These are phyloP conservation scores for Hansenula sp. DNA, from an alignment of 1,139 yeast genomes.

Conservation along the genomic window DNA sequence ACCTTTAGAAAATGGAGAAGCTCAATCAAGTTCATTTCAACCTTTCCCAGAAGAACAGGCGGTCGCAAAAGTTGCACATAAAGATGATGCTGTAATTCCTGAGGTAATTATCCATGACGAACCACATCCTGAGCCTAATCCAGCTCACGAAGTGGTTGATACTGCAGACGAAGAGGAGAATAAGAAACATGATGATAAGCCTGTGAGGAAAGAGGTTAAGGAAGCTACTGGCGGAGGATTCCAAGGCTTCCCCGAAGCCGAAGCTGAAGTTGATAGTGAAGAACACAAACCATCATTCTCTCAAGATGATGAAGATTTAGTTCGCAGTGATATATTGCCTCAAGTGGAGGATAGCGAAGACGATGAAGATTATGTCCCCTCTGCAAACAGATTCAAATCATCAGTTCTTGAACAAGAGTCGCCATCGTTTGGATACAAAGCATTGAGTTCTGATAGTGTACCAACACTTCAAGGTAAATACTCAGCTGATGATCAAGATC, in stretches of 20 bases:
- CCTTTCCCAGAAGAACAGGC: constrained; percentile 23
- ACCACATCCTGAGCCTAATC: not conserved
- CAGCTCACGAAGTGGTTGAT: not conserved
- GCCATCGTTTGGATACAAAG: not conserved
- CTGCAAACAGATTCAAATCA: constrained; percentile 1
- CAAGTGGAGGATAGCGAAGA: constrained; percentile 2
- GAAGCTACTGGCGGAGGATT: not conserved
- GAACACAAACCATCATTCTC: not conserved
- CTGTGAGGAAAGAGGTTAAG: not conserved
- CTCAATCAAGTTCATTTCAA: constrained; percentile 8
- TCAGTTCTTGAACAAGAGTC: not conserved
- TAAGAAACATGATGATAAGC: not conserved
- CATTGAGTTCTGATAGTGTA: too few relatives aligned
- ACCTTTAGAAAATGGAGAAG: not conserved
- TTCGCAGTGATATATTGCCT: not conserved
- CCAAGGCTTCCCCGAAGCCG: not conserved
- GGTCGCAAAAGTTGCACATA: constrained; percentile 1
- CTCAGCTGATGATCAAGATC: too few relatives aligned
- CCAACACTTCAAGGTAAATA: too few relatives aligned
- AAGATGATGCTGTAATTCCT: constrained; percentile 13
- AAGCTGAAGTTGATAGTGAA: too few relatives aligned
- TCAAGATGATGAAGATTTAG: not conserved
- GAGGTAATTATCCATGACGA: constrained; percentile 7
- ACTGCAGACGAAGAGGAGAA: constrained; percentile 1
- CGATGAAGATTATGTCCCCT: not conserved